Evolutionary conservation across 257 asterid species (phyloP), one percentile per base, ranked within the genome.

Genomic region (Linderniella brevidens): DNA sequence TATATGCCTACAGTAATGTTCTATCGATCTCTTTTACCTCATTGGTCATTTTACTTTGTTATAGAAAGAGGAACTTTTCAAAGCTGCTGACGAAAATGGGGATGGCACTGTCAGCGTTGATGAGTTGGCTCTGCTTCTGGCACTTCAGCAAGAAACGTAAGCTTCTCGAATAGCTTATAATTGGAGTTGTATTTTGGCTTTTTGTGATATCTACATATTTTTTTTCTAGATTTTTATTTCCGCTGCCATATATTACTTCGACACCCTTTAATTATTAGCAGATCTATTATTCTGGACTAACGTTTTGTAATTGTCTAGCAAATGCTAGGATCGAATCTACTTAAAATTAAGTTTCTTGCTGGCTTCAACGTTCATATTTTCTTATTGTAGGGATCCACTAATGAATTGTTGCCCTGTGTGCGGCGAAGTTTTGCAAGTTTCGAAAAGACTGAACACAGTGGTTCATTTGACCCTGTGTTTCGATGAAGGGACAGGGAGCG

Each of bases 401-500:
- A 73, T 79, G 58, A 90, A 79, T 65, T 85, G 94, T 62, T 90
- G 99, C 55, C 99, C 99, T 3, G 96, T 90, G 39, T 90, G 98
- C 53, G 94, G 96, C 19, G 96, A 90, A 70, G 52, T 75, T 64
- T 87, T 90, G 53, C 71, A 79, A 60, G 68, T 77, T 65, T 74
- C 96, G 9, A 88, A 85, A 62, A 67, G 62, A 73, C 61, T 90
- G 77, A 85, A 81, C 58, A 59, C 66, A 37, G 60, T 90, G 81
- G 68, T 90, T 66, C 99, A 90, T 63, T 67, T 90, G 85, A 81
- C 96, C 51, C 68, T 90, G 55, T 90, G 99, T 70, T 90, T 90
- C 49, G 94, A 90, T 61, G 99, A 85, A 76, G 99, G 99, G 51
- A 90, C 94, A 66, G 99, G 99, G 54, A 76, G 67, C 64, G 87